A percentile compares a stretch with the other conserved stretches of the same genome.
phyloP scores from a whole-genome alignment of 2,329 filamentous ascomycete species.

The Xylariaceae sp. region DNA sequence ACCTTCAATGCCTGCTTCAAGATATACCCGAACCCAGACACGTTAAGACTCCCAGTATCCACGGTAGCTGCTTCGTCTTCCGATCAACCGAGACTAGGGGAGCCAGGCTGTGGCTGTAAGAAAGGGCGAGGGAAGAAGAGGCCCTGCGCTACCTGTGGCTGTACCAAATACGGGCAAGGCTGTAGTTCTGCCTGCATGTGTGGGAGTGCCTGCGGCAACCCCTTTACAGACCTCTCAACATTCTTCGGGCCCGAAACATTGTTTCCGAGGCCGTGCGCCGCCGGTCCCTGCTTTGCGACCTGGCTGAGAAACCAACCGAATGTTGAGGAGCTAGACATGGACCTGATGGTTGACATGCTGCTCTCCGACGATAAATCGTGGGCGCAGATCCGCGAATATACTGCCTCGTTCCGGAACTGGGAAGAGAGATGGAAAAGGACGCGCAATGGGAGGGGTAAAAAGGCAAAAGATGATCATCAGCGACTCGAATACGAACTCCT shows the following conservation, averaged over 20 bases:
- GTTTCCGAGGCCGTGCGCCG: slow-evolving; percentile 29
- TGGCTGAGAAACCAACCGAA: slow-evolving; percentile 32
- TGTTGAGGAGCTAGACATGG: slow-evolving; percentile 30
- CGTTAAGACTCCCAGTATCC: slow-evolving; percentile 16
- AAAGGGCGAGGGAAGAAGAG: slow-evolving; percentile 32
- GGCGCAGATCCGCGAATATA: slow-evolving; percentile 25
- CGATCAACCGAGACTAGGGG: slow-evolving; percentile 23
- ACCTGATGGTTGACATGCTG: slow-evolving; percentile 32
- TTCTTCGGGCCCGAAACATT: slow-evolving; percentile 28
- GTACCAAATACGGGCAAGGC: slow-evolving; percentile 29
- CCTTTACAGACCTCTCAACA: slow-evolving; percentile 29
- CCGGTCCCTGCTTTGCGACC: slow-evolving; percentile 31
- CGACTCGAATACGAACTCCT: slow-evolving; percentile 31
- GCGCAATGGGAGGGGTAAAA: slow-evolving; percentile 27
- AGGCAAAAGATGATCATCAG: slow-evolving; percentile 28
- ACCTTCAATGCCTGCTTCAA: slow-evolving; percentile 13
- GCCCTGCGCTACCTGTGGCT: slow-evolving; percentile 29
- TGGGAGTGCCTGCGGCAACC: slow-evolving; percentile 29
- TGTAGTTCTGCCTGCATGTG: slow-evolving; percentile 28
- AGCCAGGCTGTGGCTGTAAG: slow-evolving; percentile 30
- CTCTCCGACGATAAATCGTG: slow-evolving; percentile 31
- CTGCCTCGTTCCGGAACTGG: slow-evolving; percentile 28
- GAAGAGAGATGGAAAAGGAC: slow-evolving; percentile 30
- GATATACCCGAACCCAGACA: slow-evolving; percentile 26
- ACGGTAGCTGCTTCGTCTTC: slow-evolving; percentile 25